Percentiles rank a stretch among this genome's conserved stretches.
These are phyloP conservation scores for Solanum phureja DNA, from an alignment of 257 asterid genomes.

Conservation along the genomic window DNA sequence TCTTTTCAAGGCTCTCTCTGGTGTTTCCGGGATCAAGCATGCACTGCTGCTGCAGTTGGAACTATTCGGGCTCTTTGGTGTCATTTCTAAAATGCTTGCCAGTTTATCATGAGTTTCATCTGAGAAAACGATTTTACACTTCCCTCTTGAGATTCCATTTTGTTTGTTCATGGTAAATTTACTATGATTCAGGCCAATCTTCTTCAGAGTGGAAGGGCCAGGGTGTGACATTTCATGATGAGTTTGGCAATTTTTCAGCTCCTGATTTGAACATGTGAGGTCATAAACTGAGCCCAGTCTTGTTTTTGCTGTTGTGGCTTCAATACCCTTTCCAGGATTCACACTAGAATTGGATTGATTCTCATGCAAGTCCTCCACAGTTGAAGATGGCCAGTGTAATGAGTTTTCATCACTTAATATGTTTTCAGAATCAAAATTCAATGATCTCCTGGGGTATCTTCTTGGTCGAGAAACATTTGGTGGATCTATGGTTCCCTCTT, in stretches of 20 bases:
- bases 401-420: conserved; percentile 32
- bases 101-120: conserved; percentile 64
- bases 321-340: conserved; percentile 11
- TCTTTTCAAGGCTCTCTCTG: conserved; percentile 38
- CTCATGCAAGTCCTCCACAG: conserved; percentile 10
- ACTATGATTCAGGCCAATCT: conserved; percentile 4
- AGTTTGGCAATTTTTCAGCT: conserved; percentile 6
- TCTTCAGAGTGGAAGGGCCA: conserved; percentile 11
- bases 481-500: conserved; percentile 5
- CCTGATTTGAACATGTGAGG: conserved; percentile 12
- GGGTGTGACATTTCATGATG: conserved; percentile 17
- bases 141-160: conserved; percentile 30
- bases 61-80: conserved; percentile 21
- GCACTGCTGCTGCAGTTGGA: conserved; percentile 32
- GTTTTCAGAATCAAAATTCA: conserved; percentile 40
- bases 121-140: conserved; percentile 62
- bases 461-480: conserved; percentile 17
- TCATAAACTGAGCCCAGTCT: conserved; percentile 14
- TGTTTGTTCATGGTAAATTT: conserved; percentile 2
- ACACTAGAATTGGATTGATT: conserved; percentile 19
- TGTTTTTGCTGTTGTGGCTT: conserved; percentile 6
- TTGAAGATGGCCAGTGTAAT: conserved; percentile 9
- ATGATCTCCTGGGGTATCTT: conserved; percentile 53
- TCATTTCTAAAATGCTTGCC: conserved; percentile 22
- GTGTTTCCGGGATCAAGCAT: conserved; percentile 14